These are phyloP conservation scores for Marchantia paleacea DNA, from an alignment of 225 moss, liverwort and hornwort species.

Conservation along the genomic window DNA sequence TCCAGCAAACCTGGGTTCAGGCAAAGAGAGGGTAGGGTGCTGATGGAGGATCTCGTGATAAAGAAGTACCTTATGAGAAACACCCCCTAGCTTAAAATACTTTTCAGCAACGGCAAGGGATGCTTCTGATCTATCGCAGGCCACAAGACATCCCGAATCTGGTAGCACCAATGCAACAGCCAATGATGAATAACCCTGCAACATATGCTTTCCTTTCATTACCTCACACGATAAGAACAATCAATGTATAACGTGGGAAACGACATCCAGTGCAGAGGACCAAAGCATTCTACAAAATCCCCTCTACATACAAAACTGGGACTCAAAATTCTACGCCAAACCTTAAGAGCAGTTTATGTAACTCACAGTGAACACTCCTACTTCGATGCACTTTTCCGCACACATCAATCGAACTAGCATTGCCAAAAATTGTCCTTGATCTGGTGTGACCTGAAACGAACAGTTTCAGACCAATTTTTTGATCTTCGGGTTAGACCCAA, in stretches of 20 bases:
- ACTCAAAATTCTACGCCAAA: background rate
- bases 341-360: background rate
- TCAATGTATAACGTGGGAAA: too few species aligned
- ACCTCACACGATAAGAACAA: background rate
- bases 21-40: background rate
- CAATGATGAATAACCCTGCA: conserved; percentile 93
- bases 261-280: background rate
- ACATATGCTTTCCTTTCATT: conserved; percentile 4
- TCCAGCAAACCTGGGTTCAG: background rate
- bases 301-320: background rate
- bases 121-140: conserved; percentile 78
- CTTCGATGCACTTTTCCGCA: conserved; percentile 88
- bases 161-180: conserved; percentile 95
- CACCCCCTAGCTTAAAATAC: conserved; percentile 78
- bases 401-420: conserved; percentile 86
- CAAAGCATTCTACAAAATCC: background rate
- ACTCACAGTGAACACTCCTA: conserved; percentile 87
- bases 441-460: conserved; percentile 63
- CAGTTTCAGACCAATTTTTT: background rate
- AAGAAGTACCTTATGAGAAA: conserved; percentile 65
- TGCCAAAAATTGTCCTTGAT: conserved; percentile 91
- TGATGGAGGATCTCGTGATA: background rate
- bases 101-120: conserved; percentile 62
- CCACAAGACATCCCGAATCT: conserved; percentile 80
- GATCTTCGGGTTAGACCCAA: background rate